These are phyloP conservation scores for Williopsis jadinii DNA, from an alignment of 1,139 yeast genomes.

Conservation along the genomic window DNA sequence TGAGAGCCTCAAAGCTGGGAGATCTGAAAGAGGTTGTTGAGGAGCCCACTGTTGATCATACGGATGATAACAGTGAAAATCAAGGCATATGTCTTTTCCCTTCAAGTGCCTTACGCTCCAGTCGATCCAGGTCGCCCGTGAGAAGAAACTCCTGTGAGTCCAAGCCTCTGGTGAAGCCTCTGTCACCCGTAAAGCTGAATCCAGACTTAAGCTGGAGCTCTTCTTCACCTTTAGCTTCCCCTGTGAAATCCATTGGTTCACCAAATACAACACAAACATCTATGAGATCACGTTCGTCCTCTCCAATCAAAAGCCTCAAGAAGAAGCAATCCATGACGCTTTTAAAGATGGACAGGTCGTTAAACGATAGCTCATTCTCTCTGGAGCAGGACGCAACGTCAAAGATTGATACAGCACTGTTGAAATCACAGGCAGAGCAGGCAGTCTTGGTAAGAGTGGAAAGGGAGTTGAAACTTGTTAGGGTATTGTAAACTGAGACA, in stretches of 20 bases:
- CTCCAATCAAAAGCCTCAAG: slow-evolving; percentile 18
- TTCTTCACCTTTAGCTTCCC: slow-evolving; percentile 12
- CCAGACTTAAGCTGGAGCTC: slow-evolving; percentile 3
- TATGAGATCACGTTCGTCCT: slow-evolving; percentile 19
- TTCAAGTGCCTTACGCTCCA: slow-evolving; percentile 10
- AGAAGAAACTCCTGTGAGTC: slow-evolving; percentile 9
- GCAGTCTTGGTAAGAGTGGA: slow-evolving; percentile 22
- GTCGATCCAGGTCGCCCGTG: slow-evolving; percentile 17
- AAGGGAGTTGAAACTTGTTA: slow-evolving; percentile 16
- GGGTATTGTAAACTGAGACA: slow-evolving; percentile 1
- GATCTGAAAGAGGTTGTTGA: slow-evolving; percentile 10
- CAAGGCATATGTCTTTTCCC: slow-evolving; percentile 16
- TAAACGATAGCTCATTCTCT: slow-evolving; percentile 1
- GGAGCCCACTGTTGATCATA: slow-evolving; percentile 4
- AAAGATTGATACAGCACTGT: slow-evolving; percentile 12
- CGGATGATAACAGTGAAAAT: slow-evolving; percentile 1
- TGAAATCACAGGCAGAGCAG: slow-evolving; percentile 18
- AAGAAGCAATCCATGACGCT: slow-evolving; percentile 23
- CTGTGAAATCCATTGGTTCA: background rate
- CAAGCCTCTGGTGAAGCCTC: slow-evolving; percentile 2
- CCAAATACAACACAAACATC: slow-evolving; percentile 8
- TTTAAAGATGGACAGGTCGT: slow-evolving; percentile 19
- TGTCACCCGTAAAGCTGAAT: slow-evolving; percentile 13
- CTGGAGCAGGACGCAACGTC: slow-evolving; percentile 10
- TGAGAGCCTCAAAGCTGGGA: slow-evolving; percentile 7